Percentiles rank a stretch among this genome's conserved stretches.
These are phyloP conservation scores for Haberlea rhodopensis DNA, from an alignment of 257 asterid genomes.

Conservation along the genomic window DNA sequence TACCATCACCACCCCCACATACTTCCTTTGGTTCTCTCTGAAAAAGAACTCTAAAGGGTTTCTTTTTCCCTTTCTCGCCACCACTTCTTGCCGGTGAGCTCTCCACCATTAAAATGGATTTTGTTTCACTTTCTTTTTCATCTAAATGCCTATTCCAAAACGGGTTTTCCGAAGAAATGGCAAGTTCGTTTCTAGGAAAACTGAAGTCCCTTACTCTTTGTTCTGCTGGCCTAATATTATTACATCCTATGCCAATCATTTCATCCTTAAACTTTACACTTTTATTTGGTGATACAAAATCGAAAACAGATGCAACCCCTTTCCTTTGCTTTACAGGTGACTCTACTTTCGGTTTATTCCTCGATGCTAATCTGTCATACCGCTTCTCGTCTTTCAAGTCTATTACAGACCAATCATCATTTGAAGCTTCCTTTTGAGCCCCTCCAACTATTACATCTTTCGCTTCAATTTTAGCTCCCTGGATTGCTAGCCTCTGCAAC, in stretches of 20 bases:
- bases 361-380: conserved; percentile 28
- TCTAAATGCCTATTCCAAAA: conserved; percentile 33
- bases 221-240: conserved; percentile 23
- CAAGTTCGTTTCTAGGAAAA: conserved; percentile 32
- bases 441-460: conserved; percentile 56
- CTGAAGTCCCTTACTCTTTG: neutral
- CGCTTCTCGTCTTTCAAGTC: conserved; percentile 57
- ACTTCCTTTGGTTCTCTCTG: conserved; percentile 32
- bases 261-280: conserved; percentile 40
- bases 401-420: conserved; percentile 70
- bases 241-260: conserved; percentile 14
- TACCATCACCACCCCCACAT: conserved; percentile 13
- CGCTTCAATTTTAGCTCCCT: conserved; percentile 89
- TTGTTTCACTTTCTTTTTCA: conserved; percentile 22
- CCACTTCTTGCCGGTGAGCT: conserved; percentile 30
- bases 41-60: conserved; percentile 40
- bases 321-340: conserved; percentile 45
- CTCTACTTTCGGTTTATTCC: conserved; percentile 33
- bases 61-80: conserved; percentile 39
- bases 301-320: conserved; percentile 54
- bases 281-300: conserved; percentile 47
- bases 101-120: conserved; percentile 33
- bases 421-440: conserved; percentile 35
- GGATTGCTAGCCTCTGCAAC: conserved; percentile 79
- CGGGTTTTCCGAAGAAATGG: conserved; percentile 62